These are phyloP conservation scores for Talaromyces adpressus DNA, from an alignment of 495 filamentous ascomycete species.

Conservation along the genomic window DNA sequence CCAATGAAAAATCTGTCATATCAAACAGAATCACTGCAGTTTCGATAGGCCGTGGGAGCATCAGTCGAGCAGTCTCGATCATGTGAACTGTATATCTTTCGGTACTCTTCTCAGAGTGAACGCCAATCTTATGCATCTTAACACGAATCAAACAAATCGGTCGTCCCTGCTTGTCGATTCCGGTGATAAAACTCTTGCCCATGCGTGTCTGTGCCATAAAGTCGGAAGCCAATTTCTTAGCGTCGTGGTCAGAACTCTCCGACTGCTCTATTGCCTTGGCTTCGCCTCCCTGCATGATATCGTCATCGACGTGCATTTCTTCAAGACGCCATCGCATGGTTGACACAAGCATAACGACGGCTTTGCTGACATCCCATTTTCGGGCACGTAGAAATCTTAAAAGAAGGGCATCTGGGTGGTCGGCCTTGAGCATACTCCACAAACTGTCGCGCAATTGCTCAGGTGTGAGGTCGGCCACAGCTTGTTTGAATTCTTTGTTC, in stretches of 20 bases:
- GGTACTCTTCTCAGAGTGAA: constrained; percentile 72
- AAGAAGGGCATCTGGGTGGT: constrained; percentile 83
- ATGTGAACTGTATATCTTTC: constrained; percentile 90
- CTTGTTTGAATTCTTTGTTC: constrained; percentile 76
- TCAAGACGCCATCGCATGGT: constrained; percentile 85
- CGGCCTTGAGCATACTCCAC: constrained; percentile 95
- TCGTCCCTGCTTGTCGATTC: constrained; percentile 73
- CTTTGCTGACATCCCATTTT: constrained; percentile 94
- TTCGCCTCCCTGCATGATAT: constrained; percentile 79
- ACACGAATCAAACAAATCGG: constrained; percentile 86
- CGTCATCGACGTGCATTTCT: constrained; percentile 80
- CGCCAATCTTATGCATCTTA: constrained; percentile 68
- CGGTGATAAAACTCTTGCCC: constrained; percentile 95
- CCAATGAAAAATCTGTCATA: constrained; percentile 85
- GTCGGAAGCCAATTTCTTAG: constrained; percentile 65
- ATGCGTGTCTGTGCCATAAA: constrained; percentile 79
- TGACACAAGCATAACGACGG: constrained; percentile 87
- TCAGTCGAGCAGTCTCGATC: constrained; percentile 84
- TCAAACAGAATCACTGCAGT: constrained; percentile 93
- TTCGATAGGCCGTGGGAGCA: constrained; percentile 74
- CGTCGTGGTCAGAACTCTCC: constrained; percentile 43
- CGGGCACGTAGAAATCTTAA: constrained; percentile 86
- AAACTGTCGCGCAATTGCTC: constrained; percentile 75
- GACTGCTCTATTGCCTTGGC: constrained; percentile 52
- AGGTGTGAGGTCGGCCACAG: constrained; percentile 65